Conservation (phyloP, 2,329 filamentous ascomycete species). For the Penicillium sumatraense region DNA sequence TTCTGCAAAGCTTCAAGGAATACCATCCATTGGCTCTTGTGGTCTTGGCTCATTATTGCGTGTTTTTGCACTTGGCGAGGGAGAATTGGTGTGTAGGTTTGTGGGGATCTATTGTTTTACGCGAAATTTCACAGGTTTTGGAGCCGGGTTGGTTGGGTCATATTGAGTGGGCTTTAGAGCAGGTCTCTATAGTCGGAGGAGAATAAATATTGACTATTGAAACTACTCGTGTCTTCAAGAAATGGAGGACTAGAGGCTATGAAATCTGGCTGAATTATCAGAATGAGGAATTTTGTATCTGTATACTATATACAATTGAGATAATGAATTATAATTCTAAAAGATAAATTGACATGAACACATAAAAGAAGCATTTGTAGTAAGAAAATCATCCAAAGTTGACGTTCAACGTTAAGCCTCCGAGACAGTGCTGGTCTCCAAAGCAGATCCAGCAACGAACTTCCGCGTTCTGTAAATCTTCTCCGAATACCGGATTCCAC, state of each 20-base stretch:
- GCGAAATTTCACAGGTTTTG: conserved; percentile 18
- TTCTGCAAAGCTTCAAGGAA: conserved; percentile 15
- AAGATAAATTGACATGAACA: too few species aligned
- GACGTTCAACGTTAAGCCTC: background rate
- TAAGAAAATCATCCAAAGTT: too few species aligned
- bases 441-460: conserved; percentile 11
- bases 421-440: conserved; percentile 1
- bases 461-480: conserved; percentile 19
- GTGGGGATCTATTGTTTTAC: conserved; percentile 22
- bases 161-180: conserved; percentile 21
- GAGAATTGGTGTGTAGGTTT: conserved; percentile 23
- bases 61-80: conserved; percentile 19
- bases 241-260: too few species aligned
- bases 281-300: too few species aligned
- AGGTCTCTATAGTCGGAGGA: conserved; percentile 3
- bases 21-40: conserved; percentile 23
- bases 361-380: too few species aligned
- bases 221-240: background rate
- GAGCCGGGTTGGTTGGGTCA: conserved; percentile 20
- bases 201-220: background rate
- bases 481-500: conserved; percentile 20
- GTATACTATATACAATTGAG: too few species aligned
- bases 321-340: too few species aligned
- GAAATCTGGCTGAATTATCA: too few species aligned
- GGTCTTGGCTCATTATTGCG: conserved; percentile 29